A percentile compares a stretch with the other conserved stretches of the same genome.
These are phyloP conservation scores for Pythium aphanidermatum DNA, from an alignment of 352 stramenopile species.

Conservation along the genomic window DNA sequence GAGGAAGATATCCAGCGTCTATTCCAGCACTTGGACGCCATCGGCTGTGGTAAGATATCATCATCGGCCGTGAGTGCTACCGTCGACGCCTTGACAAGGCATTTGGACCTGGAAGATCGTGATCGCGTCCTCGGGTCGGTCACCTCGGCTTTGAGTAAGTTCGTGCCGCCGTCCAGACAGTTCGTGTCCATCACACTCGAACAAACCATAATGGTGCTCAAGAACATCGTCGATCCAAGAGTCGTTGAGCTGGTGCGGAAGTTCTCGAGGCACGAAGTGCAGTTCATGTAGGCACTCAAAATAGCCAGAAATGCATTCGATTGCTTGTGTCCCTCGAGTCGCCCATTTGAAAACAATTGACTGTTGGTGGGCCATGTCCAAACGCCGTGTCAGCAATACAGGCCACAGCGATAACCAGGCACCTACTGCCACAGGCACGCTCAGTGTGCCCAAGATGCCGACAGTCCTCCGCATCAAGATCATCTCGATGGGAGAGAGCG, in stretches of 20 bases:
- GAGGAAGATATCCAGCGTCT: slow-evolving; percentile 21
- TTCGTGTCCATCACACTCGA: slow-evolving; percentile 21
- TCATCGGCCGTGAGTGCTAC: slow-evolving; percentile 24
- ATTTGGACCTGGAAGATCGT: slow-evolving; percentile 18
- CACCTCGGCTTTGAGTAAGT: slow-evolving; percentile 10
- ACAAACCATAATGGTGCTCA: slow-evolving; percentile 34
- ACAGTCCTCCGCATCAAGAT: slow-evolving; percentile 89
- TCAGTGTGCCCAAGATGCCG: slow-evolving; percentile 14
- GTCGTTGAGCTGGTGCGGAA: slow-evolving; percentile 48
- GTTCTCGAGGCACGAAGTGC: slow-evolving; percentile 39
- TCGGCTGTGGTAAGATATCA: slow-evolving; percentile 48
- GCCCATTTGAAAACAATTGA: not conserved
- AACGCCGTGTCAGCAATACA: slow-evolving; percentile 9
- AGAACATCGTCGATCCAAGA: slow-evolving; percentile 23
- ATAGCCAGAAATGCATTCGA: not conserved
- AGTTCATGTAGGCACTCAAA: slow-evolving; percentile 37
- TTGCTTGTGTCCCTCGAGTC: not conserved
- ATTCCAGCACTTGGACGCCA: slow-evolving; percentile 46
- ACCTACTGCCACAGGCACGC: not conserved
- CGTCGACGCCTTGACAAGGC: slow-evolving; percentile 37
- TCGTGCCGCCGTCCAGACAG: slow-evolving; percentile 17
- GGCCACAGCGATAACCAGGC: slow-evolving; percentile 1
- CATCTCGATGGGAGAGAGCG: slow-evolving; percentile 89
- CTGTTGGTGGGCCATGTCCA: too few species aligned
- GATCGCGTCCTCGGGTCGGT: not conserved